Evolutionary conservation across 192 early-diverging fungal genomes (phyloP).

Genomic region (Haplosporangium gracile): DNA sequence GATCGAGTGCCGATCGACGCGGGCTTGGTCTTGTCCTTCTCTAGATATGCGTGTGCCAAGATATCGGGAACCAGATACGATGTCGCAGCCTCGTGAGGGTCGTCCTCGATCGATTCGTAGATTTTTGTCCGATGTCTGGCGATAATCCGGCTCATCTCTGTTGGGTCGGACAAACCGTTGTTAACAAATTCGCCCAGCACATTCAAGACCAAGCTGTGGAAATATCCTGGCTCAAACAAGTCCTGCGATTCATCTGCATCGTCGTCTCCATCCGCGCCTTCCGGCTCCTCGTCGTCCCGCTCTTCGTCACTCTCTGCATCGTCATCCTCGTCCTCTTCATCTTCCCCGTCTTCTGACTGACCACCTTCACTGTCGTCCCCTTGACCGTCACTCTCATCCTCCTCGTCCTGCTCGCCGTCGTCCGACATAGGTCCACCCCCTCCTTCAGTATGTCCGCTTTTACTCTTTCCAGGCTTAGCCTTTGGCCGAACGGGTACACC

Average conservation of each 20-base stretch:
- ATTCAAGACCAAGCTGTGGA: constrained; percentile 65
- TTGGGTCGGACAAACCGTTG: constrained; percentile 50
- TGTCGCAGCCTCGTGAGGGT: constrained; percentile 71
- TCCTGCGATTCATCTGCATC: constrained; percentile 35
- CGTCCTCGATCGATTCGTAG: constrained; percentile 64
- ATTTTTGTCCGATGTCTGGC: constrained; percentile 61
- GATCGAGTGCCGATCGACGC: constrained; percentile 68
- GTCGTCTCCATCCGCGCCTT: not conserved
- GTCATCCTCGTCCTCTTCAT: constrained; percentile 5
- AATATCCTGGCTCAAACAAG: constrained; percentile 75
- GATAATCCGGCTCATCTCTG: constrained; percentile 59
- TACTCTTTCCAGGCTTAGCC: constrained; percentile 36
- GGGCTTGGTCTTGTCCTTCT: constrained; percentile 57
- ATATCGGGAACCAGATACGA: constrained; percentile 68
- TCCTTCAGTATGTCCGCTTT: constrained; percentile 43
- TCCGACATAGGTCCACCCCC: constrained; percentile 36
- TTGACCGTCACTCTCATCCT: constrained; percentile 50
- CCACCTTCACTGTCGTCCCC: constrained; percentile 35
- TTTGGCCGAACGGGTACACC: constrained; percentile 64
- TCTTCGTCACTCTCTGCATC: constrained; percentile 1
- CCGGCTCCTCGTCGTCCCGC: not conserved
- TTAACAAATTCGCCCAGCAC: constrained; percentile 67
- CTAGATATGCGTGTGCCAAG: constrained; percentile 66
- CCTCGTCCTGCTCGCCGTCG: constrained; percentile 32
- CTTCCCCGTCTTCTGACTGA: constrained; percentile 31